Percentiles rank a stretch among this genome's conserved stretches.
These are phyloP conservation scores for Barbarea vulgaris DNA, from an alignment of 345 rosid genomes.

Conservation along the genomic window DNA sequence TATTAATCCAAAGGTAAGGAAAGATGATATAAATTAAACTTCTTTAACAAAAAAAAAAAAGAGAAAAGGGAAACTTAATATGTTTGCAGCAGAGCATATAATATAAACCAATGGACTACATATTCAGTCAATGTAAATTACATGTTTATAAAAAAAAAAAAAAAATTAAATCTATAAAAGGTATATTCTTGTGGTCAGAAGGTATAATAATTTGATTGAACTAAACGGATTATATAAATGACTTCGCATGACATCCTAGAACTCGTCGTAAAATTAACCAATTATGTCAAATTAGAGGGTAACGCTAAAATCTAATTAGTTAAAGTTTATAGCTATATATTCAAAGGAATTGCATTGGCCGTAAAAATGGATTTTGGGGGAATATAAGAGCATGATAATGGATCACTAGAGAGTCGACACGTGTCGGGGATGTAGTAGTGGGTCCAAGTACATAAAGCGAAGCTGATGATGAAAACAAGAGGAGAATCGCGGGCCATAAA, in stretches of 20 bases:
- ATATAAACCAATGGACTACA: not conserved
- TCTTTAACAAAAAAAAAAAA: too few relatives aligned
- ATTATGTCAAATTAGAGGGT: not conserved
- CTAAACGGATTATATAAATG: not conserved
- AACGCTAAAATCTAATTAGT: not conserved
- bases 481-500: not conserved
- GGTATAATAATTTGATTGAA: not conserved
- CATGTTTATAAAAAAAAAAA: not conserved
- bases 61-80: too few relatives aligned
- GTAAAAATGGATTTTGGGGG: not conserved
- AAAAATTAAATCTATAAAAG: too few relatives aligned
- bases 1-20: not conserved
- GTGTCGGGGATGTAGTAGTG: not conserved
- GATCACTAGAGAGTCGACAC: constrained; percentile 29
- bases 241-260: not conserved
- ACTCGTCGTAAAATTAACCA: not conserved
- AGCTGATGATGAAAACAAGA: constrained; percentile 22
- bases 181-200: not conserved
- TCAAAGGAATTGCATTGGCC: not conserved
- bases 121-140: not conserved
- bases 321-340: not conserved
- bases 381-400: not conserved
- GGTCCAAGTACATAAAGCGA: constrained; percentile 22
- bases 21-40: too few relatives aligned
- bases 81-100: too few relatives aligned